A percentile compares a stretch with the other conserved stretches of the same genome.
Evolutionary conservation across 2,329 filamentous ascomycete genomes (phyloP).

Genomic region (Fusarium cicatricum): DNA sequence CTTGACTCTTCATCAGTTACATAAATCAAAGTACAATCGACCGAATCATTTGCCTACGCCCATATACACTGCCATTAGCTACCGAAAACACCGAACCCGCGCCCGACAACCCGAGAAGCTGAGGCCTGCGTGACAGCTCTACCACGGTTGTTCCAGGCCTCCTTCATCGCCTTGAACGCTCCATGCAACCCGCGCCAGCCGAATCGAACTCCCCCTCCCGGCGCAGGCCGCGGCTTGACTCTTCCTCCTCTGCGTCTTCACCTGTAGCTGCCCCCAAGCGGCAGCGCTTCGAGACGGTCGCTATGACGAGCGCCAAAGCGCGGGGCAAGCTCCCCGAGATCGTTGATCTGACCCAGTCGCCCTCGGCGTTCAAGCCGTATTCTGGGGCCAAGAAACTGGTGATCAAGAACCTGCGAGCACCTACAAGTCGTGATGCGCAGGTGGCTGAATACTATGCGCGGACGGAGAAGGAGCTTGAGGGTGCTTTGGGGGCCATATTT

Average conservation of each 20-base stretch:
- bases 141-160: constrained; percentile 41
- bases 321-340: constrained; percentile 52
- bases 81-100: constrained; percentile 11
- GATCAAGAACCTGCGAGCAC: constrained; percentile 88
- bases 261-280: constrained; percentile 44
- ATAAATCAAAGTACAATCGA: background rate
- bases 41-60: background rate
- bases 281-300: constrained; percentile 41
- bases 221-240: constrained; percentile 50
- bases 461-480: constrained; percentile 77
- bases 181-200: constrained; percentile 47
- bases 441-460: constrained; percentile 81
- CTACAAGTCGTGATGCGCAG: constrained; percentile 64
- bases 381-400: constrained; percentile 83
- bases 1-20: background rate
- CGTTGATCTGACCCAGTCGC: constrained; percentile 46
- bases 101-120: constrained; percentile 27
- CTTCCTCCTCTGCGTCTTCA: constrained; percentile 45
- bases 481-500: constrained; percentile 79
- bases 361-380: constrained; percentile 72
- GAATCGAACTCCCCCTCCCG: constrained; percentile 47
- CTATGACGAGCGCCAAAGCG: constrained; percentile 49
- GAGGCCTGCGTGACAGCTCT: constrained; percentile 43
- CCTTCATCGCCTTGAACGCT: constrained; percentile 21
- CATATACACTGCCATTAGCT: background rate